Conservation (phyloP, 2,329 filamentous ascomycete species). For the Fusarium nurragi region DNA sequence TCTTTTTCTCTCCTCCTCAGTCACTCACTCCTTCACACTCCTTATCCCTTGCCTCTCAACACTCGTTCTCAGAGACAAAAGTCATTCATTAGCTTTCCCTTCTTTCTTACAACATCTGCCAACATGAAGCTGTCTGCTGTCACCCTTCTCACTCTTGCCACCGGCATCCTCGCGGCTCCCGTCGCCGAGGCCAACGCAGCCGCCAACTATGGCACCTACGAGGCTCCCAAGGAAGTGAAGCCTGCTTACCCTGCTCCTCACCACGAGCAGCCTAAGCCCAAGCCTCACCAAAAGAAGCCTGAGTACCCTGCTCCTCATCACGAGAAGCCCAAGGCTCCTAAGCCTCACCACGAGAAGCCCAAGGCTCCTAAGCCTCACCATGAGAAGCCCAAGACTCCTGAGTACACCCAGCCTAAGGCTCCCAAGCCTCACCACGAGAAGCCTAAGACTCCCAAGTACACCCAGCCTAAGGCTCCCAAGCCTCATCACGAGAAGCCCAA, state of each 20-base stretch:
- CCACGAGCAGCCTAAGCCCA: not conserved
- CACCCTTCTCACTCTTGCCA: slow-evolving; percentile 31
- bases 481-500: not conserved
- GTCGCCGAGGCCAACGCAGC: slow-evolving; percentile 16
- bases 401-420: not conserved
- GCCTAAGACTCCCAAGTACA: not conserved
- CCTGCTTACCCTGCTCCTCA: not conserved
- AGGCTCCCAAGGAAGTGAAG: slow-evolving; percentile 16
- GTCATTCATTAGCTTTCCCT: not conserved
- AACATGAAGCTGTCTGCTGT: slow-evolving; percentile 33
- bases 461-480: not conserved
- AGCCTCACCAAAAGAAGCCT: slow-evolving; percentile 15
- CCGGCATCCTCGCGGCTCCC: slow-evolving; percentile 26
- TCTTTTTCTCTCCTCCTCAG: slow-evolving; percentile 1
- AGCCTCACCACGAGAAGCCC: not conserved
- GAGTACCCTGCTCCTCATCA: not conserved
- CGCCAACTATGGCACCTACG: slow-evolving; percentile 1
- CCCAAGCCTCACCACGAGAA: not conserved
- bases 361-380: not conserved
- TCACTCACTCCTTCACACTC: slow-evolving; percentile 20
- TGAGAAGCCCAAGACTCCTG: not conserved
- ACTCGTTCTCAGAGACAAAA: not conserved
- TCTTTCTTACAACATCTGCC: not conserved
- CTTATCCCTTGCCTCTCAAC: slow-evolving; percentile 10
- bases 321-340: not conserved